phyloP scores from a whole-genome alignment of 164 flowering plant genomes.

The Chimonanthus praecox region DNA sequence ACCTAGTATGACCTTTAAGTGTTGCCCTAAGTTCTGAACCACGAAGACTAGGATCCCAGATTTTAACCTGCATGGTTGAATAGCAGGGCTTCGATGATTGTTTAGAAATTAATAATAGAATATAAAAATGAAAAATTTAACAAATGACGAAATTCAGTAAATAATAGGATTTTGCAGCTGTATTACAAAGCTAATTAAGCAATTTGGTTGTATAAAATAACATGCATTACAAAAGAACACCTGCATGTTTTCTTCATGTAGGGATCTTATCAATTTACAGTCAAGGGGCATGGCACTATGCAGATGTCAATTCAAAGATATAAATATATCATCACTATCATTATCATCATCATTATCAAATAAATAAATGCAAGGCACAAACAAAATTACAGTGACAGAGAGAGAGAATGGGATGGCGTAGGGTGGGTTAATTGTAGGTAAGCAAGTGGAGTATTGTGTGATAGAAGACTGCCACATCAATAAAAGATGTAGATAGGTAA shows the following conservation, averaged over 20 bases:
- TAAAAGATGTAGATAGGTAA: no score
- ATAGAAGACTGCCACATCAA: no score
- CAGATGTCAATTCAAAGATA: no score
- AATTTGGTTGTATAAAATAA: not conserved
- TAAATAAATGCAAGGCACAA: no score
- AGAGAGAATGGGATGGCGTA: no score
- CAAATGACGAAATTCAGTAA: not conserved
- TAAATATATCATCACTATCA: no score
- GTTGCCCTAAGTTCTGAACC: constrained; percentile 95
- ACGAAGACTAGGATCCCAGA: constrained; percentile 98
- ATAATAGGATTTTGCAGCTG: not conserved
- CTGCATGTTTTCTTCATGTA: not conserved
- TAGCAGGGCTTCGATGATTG: not conserved
- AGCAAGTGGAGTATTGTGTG: no score
- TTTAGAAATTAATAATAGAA: not conserved
- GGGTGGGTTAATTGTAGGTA: no score
- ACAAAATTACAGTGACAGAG: no score
- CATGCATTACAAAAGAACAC: not conserved
- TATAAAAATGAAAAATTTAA: not conserved
- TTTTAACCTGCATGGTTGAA: constrained; percentile 60
- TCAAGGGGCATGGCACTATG: no score
- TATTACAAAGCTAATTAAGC: not conserved
- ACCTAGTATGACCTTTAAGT: constrained; percentile 85
- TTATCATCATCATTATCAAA: no score
- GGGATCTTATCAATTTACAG: not conserved